phyloP scores from a whole-genome alignment of 305 asterid species.

The Ilex paraguariensis region DNA sequence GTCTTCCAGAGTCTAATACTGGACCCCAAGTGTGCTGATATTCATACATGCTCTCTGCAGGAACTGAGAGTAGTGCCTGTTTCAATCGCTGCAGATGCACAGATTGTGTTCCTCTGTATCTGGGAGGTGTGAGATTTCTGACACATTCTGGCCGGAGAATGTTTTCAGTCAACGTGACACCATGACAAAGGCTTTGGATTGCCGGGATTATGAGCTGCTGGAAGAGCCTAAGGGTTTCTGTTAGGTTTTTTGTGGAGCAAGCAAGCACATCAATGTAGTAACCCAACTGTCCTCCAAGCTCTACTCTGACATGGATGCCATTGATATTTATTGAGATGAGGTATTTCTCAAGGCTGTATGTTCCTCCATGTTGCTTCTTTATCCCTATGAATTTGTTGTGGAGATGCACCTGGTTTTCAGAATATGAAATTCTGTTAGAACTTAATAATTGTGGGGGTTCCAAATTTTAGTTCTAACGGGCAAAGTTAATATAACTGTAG shows the following conservation, averaged over 20 bases:
- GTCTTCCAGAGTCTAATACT: slow-evolving; percentile 47
- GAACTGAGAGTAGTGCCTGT: slow-evolving; percentile 69
- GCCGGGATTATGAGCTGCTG: slow-evolving; percentile 72
- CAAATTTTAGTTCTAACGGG: no score
- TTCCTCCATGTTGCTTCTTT: slow-evolving; percentile 70
- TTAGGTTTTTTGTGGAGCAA: slow-evolving; percentile 64
- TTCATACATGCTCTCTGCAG: slow-evolving; percentile 80
- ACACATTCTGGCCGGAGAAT: slow-evolving; percentile 74
- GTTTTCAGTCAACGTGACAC: slow-evolving; percentile 55
- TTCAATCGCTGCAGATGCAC: slow-evolving; percentile 52
- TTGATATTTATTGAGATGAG: slow-evolving; percentile 59
- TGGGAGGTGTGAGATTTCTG: slow-evolving; percentile 56
- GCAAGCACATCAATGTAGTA: slow-evolving; percentile 69
- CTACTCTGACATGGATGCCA: slow-evolving; percentile 66
- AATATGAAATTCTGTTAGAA: background rate
- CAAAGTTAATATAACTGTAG: no score
- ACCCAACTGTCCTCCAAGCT: slow-evolving; percentile 76
- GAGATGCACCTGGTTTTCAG: slow-evolving; percentile 59
- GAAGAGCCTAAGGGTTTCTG: slow-evolving; percentile 74
- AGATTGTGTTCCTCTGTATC: slow-evolving; percentile 56
- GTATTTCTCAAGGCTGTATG: slow-evolving; percentile 67
- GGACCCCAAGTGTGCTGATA: slow-evolving; percentile 92
- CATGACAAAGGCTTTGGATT: slow-evolving; percentile 58
- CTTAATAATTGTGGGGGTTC: no score
- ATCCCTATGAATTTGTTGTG: slow-evolving; percentile 65